These are phyloP conservation scores for Vitis hybrid DNA, from an alignment of 177 flowering plant genomes.

Conservation along the genomic window DNA sequence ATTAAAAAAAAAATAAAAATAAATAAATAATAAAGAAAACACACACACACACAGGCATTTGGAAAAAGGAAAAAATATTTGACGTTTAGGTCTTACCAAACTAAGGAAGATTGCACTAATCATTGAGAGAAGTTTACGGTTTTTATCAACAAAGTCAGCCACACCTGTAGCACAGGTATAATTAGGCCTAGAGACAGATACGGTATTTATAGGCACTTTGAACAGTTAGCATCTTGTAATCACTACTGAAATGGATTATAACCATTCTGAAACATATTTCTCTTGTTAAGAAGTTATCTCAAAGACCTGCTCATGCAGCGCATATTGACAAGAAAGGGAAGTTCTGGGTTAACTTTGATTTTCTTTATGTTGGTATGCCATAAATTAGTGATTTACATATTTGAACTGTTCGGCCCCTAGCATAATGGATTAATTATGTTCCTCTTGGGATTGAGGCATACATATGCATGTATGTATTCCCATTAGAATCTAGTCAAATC, in stretches of 20 bases:
- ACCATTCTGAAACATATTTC: too few species aligned
- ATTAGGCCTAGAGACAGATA: constrained; percentile 5
- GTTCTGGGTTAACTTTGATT: too few species aligned
- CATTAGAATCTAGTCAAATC: too few species aligned
- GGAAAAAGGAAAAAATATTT: neutral
- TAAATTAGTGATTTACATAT: too few species aligned
- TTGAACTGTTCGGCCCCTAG: too few species aligned
- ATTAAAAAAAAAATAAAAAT: neutral
- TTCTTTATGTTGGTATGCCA: too few species aligned
- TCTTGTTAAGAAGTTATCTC: too few species aligned
- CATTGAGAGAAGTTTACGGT: constrained; percentile 65
- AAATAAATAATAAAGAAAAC: neutral
- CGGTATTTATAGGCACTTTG: neutral
- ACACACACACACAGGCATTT: neutral
- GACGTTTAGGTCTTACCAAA: constrained; percentile 45
- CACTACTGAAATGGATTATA: neutral
- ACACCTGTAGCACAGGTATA: constrained; percentile 45
- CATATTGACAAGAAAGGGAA: too few species aligned
- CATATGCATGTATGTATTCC: too few species aligned
- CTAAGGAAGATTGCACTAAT: constrained; percentile 73
- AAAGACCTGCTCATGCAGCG: too few species aligned
- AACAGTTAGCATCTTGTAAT: neutral
- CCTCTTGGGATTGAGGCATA: too few species aligned
- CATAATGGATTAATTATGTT: too few species aligned
- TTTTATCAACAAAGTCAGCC: constrained; percentile 66